phyloP scores from a whole-genome alignment of 495 filamentous ascomycete species.

The Pseudoneurospora amorphoporcata region DNA sequence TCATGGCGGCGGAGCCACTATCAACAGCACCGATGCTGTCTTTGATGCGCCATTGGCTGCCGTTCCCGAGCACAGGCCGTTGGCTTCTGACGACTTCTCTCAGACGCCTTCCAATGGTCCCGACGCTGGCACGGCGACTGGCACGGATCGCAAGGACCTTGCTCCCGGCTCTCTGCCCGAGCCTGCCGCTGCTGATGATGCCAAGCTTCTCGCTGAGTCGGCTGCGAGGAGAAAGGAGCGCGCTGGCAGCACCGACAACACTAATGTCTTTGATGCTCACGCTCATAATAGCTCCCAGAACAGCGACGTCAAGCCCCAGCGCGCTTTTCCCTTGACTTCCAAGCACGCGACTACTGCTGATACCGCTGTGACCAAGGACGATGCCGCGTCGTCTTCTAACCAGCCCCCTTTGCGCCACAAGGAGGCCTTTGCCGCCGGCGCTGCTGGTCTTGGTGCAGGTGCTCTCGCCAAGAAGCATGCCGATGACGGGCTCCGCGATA shows the following conservation, averaged over 20 bases:
- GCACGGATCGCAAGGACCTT: not conserved
- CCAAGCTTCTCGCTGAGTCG: not conserved
- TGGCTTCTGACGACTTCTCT: not conserved
- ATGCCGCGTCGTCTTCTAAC: not conserved
- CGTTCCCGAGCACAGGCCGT: conserved; percentile 4
- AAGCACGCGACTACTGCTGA: not conserved
- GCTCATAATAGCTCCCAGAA: not conserved
- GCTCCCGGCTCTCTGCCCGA: conserved; percentile 3
- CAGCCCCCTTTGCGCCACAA: not conserved
- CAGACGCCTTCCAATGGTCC: not conserved
- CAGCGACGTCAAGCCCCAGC: not conserved
- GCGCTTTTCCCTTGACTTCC: not conserved
- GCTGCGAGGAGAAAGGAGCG: not conserved
- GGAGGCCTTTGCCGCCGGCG: conserved; percentile 4
- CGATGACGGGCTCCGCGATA: not conserved
- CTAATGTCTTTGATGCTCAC: not conserved
- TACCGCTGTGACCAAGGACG: not conserved
- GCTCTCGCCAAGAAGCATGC: conserved; percentile 9
- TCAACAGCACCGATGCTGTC: not conserved
- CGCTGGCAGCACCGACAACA: not conserved
- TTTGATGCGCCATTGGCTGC: conserved; percentile 7
- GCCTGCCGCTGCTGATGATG: not conserved
- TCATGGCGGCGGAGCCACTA: not conserved
- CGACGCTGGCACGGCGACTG: not conserved
- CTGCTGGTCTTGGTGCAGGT: conserved; percentile 9